Percentiles rank a stretch among this genome's conserved stretches.
These are phyloP conservation scores for Botrytis tulipae DNA, from an alignment of 2,329 filamentous ascomycete species.

Conservation along the genomic window DNA sequence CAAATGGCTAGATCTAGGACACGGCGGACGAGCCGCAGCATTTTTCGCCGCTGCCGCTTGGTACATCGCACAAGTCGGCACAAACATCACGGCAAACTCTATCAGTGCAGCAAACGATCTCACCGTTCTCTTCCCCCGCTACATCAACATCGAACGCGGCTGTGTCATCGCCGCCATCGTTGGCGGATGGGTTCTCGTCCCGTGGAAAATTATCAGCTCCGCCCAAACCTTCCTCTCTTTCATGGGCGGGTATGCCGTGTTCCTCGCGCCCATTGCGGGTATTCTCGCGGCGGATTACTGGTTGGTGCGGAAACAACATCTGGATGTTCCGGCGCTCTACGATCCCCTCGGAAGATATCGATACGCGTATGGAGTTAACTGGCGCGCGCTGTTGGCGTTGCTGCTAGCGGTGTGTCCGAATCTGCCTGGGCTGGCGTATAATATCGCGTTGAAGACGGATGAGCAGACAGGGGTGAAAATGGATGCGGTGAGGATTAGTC, in stretches of 20 bases:
- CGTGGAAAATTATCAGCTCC: constrained; percentile 63
- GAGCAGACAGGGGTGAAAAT: neutral
- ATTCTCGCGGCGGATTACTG: constrained; percentile 60
- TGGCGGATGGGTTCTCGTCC: constrained; percentile 57
- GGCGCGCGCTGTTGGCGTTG: constrained; percentile 33
- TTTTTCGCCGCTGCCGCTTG: constrained; percentile 54
- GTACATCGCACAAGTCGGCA: constrained; percentile 54
- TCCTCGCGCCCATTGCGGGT: constrained; percentile 58
- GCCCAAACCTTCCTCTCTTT: constrained; percentile 61
- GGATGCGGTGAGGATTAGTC: constrained; percentile 34
- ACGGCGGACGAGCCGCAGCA: constrained; percentile 44
- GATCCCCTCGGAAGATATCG: constrained; percentile 34
- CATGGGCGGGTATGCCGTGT: constrained; percentile 64
- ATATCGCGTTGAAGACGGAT: constrained; percentile 24
- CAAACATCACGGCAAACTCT: constrained; percentile 57
- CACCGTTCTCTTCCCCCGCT: constrained; percentile 52
- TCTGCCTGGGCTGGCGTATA: constrained; percentile 34
- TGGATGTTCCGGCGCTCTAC: constrained; percentile 43
- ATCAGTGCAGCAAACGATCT: constrained; percentile 56
- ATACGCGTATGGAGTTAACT: constrained; percentile 36
- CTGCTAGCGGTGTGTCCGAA: constrained; percentile 32
- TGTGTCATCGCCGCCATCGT: constrained; percentile 54
- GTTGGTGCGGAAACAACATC: constrained; percentile 45
- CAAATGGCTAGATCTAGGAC: constrained; percentile 46
- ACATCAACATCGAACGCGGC: constrained; percentile 56